Conservation (phyloP, 371 early-diverging fungal species). For the Mortierella sp. region DNA sequence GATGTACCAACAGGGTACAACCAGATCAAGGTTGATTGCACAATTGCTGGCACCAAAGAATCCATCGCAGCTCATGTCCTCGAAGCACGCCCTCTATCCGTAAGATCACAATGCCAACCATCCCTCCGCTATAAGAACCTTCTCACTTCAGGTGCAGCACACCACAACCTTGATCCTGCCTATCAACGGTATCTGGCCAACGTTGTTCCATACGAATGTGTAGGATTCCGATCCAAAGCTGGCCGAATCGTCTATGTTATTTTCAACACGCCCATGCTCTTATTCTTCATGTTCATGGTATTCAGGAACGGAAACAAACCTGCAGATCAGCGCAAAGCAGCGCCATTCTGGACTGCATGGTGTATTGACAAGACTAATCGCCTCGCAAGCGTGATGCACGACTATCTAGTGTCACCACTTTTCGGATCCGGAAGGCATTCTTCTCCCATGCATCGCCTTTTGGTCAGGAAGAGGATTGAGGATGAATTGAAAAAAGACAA, state of each 20-base stretch:
- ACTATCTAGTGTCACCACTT: slow-evolving; percentile 27
- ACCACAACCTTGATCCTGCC: slow-evolving; percentile 31
- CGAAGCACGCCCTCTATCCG: slow-evolving; percentile 25
- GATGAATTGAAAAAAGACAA: slow-evolving; percentile 9
- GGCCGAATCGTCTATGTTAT: slow-evolving; percentile 17
- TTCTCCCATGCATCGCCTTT: slow-evolving; percentile 6
- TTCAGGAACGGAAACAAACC: slow-evolving; percentile 16
- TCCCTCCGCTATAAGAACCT: slow-evolving; percentile 44
- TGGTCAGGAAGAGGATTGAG: slow-evolving; percentile 22
- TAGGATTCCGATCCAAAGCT: slow-evolving; percentile 14
- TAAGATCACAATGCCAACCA: slow-evolving; percentile 32
- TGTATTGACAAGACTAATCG: slow-evolving; percentile 15
- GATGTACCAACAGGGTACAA: slow-evolving; percentile 47
- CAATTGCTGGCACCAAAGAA: background rate
- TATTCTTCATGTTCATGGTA: slow-evolving; percentile 21
- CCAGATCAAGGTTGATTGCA: slow-evolving; percentile 37
- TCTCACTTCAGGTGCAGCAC: slow-evolving; percentile 37
- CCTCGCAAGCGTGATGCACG: slow-evolving; percentile 20
- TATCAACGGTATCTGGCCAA: slow-evolving; percentile 40
- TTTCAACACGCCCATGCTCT: slow-evolving; percentile 18
- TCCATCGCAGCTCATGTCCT: slow-evolving; percentile 25
- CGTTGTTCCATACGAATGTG: slow-evolving; percentile 40
- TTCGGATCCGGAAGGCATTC: slow-evolving; percentile 46
- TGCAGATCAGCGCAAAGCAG: background rate
- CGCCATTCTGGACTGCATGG: slow-evolving; percentile 34